phyloP scores from a whole-genome alignment of 768 basidiomycete species.

The Macrolepiota albuminosa region DNA sequence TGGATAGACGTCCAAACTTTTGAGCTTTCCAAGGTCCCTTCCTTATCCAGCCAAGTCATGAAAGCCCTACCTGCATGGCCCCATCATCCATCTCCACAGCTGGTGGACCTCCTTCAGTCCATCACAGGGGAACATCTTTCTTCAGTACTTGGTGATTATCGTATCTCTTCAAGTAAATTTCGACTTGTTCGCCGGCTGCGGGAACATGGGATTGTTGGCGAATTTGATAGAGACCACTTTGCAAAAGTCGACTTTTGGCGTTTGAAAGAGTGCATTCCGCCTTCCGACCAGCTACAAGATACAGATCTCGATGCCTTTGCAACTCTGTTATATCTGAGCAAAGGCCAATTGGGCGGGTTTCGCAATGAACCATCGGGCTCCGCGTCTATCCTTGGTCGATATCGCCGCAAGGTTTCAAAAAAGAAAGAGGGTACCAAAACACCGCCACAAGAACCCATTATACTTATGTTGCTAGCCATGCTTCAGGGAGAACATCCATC shows the following conservation, averaged over 20 bases:
- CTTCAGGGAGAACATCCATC: constrained; percentile 46
- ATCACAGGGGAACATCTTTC: constrained; percentile 46
- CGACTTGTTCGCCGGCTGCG: constrained; percentile 64
- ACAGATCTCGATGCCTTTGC: constrained; percentile 74
- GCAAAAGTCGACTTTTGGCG: constrained; percentile 73
- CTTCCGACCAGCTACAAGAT: constrained; percentile 44
- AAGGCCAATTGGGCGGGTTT: constrained; percentile 61
- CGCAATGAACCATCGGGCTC: constrained; percentile 42
- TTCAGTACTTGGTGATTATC: constrained; percentile 49
- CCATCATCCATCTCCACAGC: constrained; percentile 43
- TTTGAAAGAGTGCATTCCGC: constrained; percentile 73
- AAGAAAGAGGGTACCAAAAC: constrained; percentile 20
- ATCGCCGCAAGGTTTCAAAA: constrained; percentile 22
- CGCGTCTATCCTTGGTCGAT: constrained; percentile 39
- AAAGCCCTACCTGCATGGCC: constrained; percentile 77
- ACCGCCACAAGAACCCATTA: constrained; percentile 38
- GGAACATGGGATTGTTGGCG: constrained; percentile 35
- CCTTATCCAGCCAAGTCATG: constrained; percentile 37
- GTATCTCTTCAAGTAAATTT: constrained; percentile 73
- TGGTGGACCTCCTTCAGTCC: constrained; percentile 41
- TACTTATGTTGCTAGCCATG: constrained; percentile 51
- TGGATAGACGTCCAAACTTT: constrained; percentile 8
- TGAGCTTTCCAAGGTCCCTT: constrained; percentile 32
- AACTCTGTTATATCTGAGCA: constrained; percentile 51
- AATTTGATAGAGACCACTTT: constrained; percentile 42